Conservation (phyloP, 805 yeast species). For the Ascoidea rubescens region DNA sequence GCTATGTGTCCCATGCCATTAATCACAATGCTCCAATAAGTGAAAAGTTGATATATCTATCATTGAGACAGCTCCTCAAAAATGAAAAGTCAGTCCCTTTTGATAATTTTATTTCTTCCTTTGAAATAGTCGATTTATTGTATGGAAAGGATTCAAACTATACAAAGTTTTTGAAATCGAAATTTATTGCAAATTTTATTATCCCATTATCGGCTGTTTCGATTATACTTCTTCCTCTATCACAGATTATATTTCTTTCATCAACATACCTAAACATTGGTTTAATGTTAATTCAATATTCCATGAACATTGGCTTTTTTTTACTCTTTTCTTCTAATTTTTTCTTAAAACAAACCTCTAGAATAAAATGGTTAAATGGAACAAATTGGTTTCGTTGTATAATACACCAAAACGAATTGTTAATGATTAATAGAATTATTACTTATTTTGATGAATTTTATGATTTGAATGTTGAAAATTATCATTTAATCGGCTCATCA, state of each 20-base stretch:
- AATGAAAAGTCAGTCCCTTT: background rate
- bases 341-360: slow-evolving; percentile 5
- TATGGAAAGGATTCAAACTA: background rate
- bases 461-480: slow-evolving; percentile 26
- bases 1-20: too few species aligned
- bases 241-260: background rate
- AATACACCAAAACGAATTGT: slow-evolving; percentile 20
- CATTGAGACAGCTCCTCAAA: background rate
- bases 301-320: background rate
- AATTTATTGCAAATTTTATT: too few species aligned
- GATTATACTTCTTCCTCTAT: background rate
- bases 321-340: slow-evolving; percentile 1
- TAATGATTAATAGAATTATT: slow-evolving; percentile 21
- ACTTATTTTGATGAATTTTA: slow-evolving; percentile 27
- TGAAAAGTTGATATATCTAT: background rate
- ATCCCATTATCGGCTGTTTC: background rate
- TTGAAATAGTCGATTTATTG: background rate
- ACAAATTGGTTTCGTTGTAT: slow-evolving; percentile 17
- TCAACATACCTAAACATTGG: background rate
- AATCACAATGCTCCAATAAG: too few species aligned
- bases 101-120: background rate
- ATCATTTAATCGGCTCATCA: slow-evolving; percentile 15
- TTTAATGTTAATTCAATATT: background rate
- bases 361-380: slow-evolving; percentile 22
- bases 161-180: too few species aligned